Evolutionary conservation across 164 flowering plant species (phyloP).

Genomic region (Annona cherimola): DNA sequence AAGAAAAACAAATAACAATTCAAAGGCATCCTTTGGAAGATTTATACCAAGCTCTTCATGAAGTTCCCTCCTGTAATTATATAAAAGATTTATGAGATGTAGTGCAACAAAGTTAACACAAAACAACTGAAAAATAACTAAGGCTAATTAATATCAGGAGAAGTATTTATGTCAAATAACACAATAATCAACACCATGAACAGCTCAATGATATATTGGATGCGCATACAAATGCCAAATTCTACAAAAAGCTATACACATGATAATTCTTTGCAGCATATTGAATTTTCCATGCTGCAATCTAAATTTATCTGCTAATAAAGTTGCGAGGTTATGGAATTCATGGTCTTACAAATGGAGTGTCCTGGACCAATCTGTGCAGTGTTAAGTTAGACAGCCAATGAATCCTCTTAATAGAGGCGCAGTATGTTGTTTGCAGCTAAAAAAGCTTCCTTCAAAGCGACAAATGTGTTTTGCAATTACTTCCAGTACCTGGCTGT

Average conservation of each 20-base stretch:
- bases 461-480: neutral
- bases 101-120: neutral
- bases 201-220: too few species aligned
- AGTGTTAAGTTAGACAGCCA: too few species aligned
- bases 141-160: neutral
- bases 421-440: neutral
- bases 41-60: slow-evolving; percentile 80
- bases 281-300: too few species aligned
- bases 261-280: too few species aligned
- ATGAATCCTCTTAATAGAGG: too few species aligned
- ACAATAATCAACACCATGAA: too few species aligned
- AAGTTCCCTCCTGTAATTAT: slow-evolving; percentile 79
- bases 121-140: neutral
- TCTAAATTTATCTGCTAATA: too few species aligned
- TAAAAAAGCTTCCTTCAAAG: neutral
- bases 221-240: too few species aligned
- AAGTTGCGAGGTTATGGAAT: too few species aligned
- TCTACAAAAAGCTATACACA: too few species aligned
- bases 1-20: slow-evolving; percentile 56
- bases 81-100: neutral
- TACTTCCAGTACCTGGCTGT: slow-evolving; percentile 51
- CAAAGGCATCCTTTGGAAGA: slow-evolving; percentile 92
- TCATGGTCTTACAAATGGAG: too few species aligned
- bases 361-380: too few species aligned
- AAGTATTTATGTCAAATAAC: neutral